Evolutionary conservation across 164 flowering plant species (phyloP).

Genomic region (Chloranthus sessilifolius): DNA sequence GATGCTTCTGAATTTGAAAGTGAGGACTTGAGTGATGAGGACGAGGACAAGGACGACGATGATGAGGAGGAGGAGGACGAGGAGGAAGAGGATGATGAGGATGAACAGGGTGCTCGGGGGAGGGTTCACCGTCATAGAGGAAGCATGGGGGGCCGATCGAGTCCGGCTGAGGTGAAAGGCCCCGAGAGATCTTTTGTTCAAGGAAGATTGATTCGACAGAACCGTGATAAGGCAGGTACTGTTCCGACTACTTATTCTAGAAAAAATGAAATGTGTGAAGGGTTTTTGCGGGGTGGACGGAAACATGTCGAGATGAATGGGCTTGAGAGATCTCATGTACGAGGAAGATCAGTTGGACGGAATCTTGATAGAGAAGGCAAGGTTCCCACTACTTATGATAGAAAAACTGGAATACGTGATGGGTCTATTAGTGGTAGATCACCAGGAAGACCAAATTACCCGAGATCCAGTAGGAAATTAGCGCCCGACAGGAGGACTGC

Average conservation of each 20-base stretch:
- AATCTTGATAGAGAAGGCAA: constrained; percentile 5
- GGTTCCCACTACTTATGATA: constrained; percentile 7
- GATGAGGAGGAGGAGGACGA: not conserved
- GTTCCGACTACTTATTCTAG: constrained; percentile 9
- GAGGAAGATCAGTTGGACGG: constrained; percentile 16
- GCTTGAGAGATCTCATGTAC: constrained; percentile 10
- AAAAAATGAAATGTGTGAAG: constrained; percentile 12
- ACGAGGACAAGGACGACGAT: constrained; percentile 10
- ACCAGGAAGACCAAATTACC: constrained; percentile 8
- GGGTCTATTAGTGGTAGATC: constrained; percentile 9
- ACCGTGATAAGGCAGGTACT: constrained; percentile 5
- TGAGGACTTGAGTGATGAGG: constrained; percentile 17
- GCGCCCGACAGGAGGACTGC: not conserved
- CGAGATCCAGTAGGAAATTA: constrained; percentile 9
- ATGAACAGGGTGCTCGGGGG: constrained; percentile 3
- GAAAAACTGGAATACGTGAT: constrained; percentile 12
- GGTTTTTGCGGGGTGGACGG: constrained; percentile 4
- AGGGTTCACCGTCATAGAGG: constrained; percentile 10
- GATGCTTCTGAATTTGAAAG: not conserved
- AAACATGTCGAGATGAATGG: constrained; percentile 1
- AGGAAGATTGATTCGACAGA: constrained; percentile 15
- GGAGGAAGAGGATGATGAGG: constrained; percentile 19
- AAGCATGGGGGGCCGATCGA: constrained; percentile 3
- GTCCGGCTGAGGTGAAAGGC: constrained; percentile 1
- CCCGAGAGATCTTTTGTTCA: constrained; percentile 11